Evolutionary conservation across 1,284 basidiomycete species (phyloP).

Genomic region (Sutorius eximius): DNA sequence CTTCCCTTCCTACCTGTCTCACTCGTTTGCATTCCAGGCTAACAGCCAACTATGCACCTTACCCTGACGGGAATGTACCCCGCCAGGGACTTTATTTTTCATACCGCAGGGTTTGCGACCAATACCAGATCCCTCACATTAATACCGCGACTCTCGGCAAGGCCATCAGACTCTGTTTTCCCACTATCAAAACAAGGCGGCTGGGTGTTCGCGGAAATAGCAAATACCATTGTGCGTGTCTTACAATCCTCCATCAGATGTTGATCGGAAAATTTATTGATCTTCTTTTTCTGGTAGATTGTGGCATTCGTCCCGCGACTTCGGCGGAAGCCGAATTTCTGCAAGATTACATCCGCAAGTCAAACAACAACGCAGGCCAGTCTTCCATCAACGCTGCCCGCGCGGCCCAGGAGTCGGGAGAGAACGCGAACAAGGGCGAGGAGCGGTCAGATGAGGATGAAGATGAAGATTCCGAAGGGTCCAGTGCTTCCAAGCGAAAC

Average conservation of each 20-base stretch:
- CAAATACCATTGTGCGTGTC: conserved; percentile 83
- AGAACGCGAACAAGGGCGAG: conserved; percentile 53
- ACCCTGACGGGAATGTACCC: conserved; percentile 86
- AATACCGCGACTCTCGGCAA: conserved; percentile 94
- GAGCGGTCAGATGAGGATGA: conserved; percentile 80
- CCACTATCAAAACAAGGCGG: conserved; percentile 90
- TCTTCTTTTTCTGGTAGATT: conserved; percentile 58
- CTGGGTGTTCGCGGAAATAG: conserved; percentile 89
- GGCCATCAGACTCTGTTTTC: conserved; percentile 89
- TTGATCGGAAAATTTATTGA: conserved; percentile 36
- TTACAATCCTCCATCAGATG: conserved; percentile 28
- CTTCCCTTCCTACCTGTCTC: conserved; percentile 15
- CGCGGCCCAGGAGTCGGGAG: conserved; percentile 61
- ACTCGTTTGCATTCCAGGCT: conserved; percentile 53
- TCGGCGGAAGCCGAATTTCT: conserved; percentile 86
- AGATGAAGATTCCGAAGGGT: conserved; percentile 77
- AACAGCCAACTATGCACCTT: conserved; percentile 84
- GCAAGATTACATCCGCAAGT: conserved; percentile 86
- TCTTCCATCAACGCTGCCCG: conserved; percentile 69
- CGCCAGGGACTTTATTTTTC: conserved; percentile 89
- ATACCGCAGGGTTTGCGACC: conserved; percentile 86
- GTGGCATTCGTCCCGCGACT: conserved; percentile 85
- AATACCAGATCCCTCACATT: conserved; percentile 88
- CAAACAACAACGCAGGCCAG: conserved; percentile 79
- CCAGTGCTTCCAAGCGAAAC: conserved; percentile 69